phyloP scores from a whole-genome alignment of 345 rosid species.

The Brassica napus region Da-Ae NC_063443.1:8509501-8510000 shows the following conservation, averaged over 20 bases:
- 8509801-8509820: neutral
- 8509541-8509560: constrained; percentile 11
- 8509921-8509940: too few species aligned
- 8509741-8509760: neutral
- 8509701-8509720: neutral
- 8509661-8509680: neutral
- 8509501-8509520: constrained; percentile 13
- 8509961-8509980: neutral
- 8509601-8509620: too few species aligned
- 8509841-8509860: neutral
- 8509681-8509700: neutral
- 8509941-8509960: neutral
- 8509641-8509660: constrained; percentile 15
- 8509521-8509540: constrained; percentile 32
- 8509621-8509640: neutral
- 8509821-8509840: neutral
- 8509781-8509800: neutral
- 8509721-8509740: neutral
- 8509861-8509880: too few species aligned
- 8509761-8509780: neutral
- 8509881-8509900: too few species aligned
- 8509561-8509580: constrained; percentile 23
- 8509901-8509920: neutral
- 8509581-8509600: neutral
- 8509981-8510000: neutral